A percentile compares a stretch with the other conserved stretches of the same genome.
Evolutionary conservation across 441 rosid species (phyloP).

Genomic region (Lagerstroemia fauriei): DNA sequence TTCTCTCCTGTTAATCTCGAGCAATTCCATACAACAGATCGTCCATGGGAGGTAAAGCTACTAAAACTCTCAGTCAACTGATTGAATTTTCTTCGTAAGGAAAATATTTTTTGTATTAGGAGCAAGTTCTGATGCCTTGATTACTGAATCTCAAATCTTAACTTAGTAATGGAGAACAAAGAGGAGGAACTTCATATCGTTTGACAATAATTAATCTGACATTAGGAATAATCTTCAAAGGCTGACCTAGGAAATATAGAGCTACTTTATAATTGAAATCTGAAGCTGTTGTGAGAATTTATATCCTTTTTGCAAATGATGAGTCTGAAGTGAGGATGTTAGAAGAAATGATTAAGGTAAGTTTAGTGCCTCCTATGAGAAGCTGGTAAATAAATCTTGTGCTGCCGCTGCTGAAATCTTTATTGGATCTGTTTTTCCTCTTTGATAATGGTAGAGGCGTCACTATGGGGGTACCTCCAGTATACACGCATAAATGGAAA

Average conservation of each 20-base stretch:
- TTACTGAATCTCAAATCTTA: background rate
- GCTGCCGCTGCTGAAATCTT: background rate
- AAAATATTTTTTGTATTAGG: background rate
- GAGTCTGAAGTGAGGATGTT: background rate
- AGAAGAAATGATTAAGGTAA: background rate
- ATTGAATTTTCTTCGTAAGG: background rate
- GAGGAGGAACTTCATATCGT: background rate
- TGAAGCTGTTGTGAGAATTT: background rate
- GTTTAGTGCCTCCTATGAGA: background rate
- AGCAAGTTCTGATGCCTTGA: background rate
- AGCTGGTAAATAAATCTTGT: background rate
- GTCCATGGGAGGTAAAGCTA: slow-evolving; percentile 83
- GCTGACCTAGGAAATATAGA: background rate
- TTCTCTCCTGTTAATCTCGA: slow-evolving; percentile 76
- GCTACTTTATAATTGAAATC: background rate
- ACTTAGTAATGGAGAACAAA: background rate
- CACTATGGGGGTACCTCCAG: background rate
- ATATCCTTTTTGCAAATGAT: background rate
- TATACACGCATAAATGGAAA: background rate
- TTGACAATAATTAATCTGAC: background rate
- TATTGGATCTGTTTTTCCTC: background rate
- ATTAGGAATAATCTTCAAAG: background rate
- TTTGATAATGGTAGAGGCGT: background rate
- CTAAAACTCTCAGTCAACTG: background rate
- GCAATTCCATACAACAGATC: slow-evolving; percentile 83